Conservation (phyloP, 2,329 filamentous ascomycete species). For the Paracorniculantispora psalliotae region DNA sequence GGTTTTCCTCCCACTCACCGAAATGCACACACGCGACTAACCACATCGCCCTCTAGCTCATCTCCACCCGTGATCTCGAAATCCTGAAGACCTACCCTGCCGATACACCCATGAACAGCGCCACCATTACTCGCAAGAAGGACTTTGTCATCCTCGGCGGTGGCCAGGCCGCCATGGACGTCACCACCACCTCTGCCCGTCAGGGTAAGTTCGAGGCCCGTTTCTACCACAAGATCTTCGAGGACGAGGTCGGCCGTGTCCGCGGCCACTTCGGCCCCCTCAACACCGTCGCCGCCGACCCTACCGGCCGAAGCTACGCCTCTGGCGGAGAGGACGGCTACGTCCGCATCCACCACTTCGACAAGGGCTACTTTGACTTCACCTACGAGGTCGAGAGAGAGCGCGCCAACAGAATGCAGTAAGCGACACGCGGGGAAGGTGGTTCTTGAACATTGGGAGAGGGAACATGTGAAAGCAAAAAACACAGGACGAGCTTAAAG, state of each 20-base stretch:
- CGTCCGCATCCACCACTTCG: conserved; percentile 96
- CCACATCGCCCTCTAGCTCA: conserved; percentile 48
- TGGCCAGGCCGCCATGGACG: conserved; percentile 98
- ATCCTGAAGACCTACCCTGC: conserved; percentile 88
- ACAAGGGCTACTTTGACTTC: conserved; percentile 98
- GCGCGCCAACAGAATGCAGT: conserved; percentile 45
- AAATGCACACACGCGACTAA: not conserved
- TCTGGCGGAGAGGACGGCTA: conserved; percentile 98
- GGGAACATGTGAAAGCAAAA: not conserved
- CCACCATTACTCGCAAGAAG: conserved; percentile 89
- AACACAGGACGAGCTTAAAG: not conserved
- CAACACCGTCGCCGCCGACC: conserved; percentile 93
- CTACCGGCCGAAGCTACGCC: conserved; percentile 86
- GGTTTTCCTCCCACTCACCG: not conserved
- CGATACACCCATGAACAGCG: conserved; percentile 95
- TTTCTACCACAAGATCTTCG: conserved; percentile 99
- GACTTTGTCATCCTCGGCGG: conserved; percentile 97
- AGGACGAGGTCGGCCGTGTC: conserved; percentile 96
- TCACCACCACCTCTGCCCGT: conserved; percentile 86
- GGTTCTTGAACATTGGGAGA: not conserved
- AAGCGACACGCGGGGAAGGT: conserved; percentile 10
- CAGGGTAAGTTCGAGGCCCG: conserved; percentile 99
- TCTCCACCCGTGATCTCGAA: conserved; percentile 79
- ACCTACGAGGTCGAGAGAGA: conserved; percentile 97
- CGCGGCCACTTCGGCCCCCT: conserved; percentile 94